Percentiles rank a stretch among this genome's conserved stretches.
phyloP scores from a whole-genome alignment of 257 asterid species.

The Solanum habrochaites region DNA sequence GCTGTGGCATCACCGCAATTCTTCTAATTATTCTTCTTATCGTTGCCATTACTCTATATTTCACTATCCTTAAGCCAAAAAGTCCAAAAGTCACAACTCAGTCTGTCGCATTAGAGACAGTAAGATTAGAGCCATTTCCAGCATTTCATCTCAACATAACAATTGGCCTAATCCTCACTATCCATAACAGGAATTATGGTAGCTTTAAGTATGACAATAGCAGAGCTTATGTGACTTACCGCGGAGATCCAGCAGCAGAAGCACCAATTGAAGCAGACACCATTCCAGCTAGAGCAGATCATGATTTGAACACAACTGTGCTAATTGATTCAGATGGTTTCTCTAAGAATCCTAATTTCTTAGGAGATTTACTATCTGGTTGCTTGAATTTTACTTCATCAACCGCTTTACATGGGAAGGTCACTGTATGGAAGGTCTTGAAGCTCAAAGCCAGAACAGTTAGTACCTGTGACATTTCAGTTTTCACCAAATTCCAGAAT shows the following conservation, averaged over 20 bases:
- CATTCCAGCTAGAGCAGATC: conserved; percentile 38
- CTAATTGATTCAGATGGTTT: conserved; percentile 11
- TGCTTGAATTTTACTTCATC: conserved; percentile 44
- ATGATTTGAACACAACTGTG: conserved; percentile 21
- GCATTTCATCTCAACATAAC: conserved; percentile 31
- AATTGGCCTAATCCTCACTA: conserved; percentile 26
- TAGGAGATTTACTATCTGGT: conserved; percentile 14
- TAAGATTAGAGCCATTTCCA: conserved; percentile 5
- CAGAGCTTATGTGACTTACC: conserved; percentile 24
- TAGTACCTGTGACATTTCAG: conserved; percentile 38
- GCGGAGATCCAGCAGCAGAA: conserved; percentile 23
- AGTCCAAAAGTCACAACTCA: conserved; percentile 34
- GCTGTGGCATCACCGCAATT: conserved; percentile 13
- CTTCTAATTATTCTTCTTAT: conserved; percentile 7
- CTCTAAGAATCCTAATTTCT: conserved; percentile 8
- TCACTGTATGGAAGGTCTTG: conserved; percentile 25
- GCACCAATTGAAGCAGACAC: conserved; percentile 25
- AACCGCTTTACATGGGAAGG: conserved; percentile 32
- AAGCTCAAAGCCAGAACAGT: conserved; percentile 25
- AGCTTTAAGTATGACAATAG: conserved; percentile 33
- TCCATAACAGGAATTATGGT: conserved; percentile 39
- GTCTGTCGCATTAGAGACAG: conserved; percentile 17
- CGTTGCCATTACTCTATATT: conserved; percentile 8
- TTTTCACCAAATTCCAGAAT: conserved; percentile 14
- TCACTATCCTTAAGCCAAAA: conserved; percentile 40